These are phyloP conservation scores for Neopestalotiopsis sp. DNA, from an alignment of 2,329 filamentous ascomycete genomes.

Conservation along the genomic window DNA sequence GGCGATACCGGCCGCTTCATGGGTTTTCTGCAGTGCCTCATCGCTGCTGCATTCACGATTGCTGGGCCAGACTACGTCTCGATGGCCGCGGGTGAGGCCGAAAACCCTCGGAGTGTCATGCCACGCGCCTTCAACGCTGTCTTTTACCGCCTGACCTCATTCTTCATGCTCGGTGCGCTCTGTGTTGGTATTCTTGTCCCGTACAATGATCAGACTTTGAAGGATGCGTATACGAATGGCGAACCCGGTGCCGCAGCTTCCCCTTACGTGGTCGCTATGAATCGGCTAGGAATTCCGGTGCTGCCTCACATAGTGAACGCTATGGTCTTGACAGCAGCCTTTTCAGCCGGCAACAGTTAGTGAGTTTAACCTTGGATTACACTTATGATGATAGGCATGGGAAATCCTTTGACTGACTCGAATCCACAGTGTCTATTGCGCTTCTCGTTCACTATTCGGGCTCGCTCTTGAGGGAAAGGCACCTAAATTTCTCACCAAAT, in stretches of 20 bases:
- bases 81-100: constrained; percentile 70
- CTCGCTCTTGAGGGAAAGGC: constrained; percentile 73
- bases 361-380: background rate
- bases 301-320: constrained; percentile 77
- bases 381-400: background rate
- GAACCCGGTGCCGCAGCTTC: constrained; percentile 72
- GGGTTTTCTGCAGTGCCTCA: constrained; percentile 78
- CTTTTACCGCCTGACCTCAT: constrained; percentile 76
- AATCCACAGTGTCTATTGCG: constrained; percentile 59
- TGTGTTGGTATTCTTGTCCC: constrained; percentile 75
- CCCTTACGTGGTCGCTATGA: constrained; percentile 72
- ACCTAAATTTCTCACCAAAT: constrained; percentile 62
- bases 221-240: constrained; percentile 60
- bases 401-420: background rate
- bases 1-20: constrained; percentile 74
- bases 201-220: constrained; percentile 68
- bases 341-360: constrained; percentile 71
- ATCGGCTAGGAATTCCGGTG: constrained; percentile 64
- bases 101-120: constrained; percentile 72
- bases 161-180: constrained; percentile 77
- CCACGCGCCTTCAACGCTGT: constrained; percentile 79
- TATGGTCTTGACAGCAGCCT: constrained; percentile 70
- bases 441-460: constrained; percentile 71
- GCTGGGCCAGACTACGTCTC: constrained; percentile 65
- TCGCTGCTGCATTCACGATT: constrained; percentile 71